Conservation (phyloP, 2,329 filamentous ascomycete genomes). For the Talaromyces sp. region DNA sequence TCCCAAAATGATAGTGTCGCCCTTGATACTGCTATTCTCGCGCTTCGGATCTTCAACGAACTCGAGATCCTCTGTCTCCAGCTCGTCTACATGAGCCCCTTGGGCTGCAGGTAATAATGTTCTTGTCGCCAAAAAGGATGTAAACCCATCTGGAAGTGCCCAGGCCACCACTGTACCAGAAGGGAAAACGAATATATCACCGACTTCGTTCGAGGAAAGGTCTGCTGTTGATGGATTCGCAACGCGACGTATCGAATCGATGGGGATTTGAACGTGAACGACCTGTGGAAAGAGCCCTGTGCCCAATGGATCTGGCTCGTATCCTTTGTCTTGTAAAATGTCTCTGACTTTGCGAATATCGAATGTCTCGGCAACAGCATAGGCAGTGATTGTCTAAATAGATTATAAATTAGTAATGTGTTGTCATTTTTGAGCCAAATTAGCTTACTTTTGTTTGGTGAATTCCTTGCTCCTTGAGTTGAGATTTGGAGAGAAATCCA, state of each 20-base stretch:
- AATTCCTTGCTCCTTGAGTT: conserved; percentile 38
- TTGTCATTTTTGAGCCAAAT: background rate
- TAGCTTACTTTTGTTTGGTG: conserved; percentile 40
- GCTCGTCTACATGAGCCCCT: conserved; percentile 68
- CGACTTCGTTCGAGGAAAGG: conserved; percentile 54
- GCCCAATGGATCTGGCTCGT: conserved; percentile 63
- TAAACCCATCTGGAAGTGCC: conserved; percentile 77
- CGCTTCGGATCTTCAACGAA: conserved; percentile 74
- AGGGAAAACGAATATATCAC: conserved; percentile 94
- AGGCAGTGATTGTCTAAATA: conserved; percentile 61
- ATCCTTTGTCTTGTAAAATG: conserved; percentile 61
- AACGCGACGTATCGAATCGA: conserved; percentile 49
- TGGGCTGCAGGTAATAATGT: conserved; percentile 76
- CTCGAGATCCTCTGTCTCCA: conserved; percentile 89
- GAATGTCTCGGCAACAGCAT: conserved; percentile 70
- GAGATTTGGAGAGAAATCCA: conserved; percentile 53
- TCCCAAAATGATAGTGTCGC: conserved; percentile 86
- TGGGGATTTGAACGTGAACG: conserved; percentile 59
- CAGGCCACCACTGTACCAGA: conserved; percentile 92
- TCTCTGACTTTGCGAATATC: conserved; percentile 61
- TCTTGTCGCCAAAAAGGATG: conserved; percentile 68
- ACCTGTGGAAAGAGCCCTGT: conserved; percentile 68
- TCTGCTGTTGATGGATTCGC: conserved; percentile 44
- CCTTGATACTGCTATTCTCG: conserved; percentile 76
- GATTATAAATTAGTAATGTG: background rate